A percentile compares a stretch with the other conserved stretches of the same genome.
These are phyloP conservation scores for Diaporthe citrichinensis DNA, from an alignment of 2,329 filamentous ascomycete species.

Conservation along the genomic window DNA sequence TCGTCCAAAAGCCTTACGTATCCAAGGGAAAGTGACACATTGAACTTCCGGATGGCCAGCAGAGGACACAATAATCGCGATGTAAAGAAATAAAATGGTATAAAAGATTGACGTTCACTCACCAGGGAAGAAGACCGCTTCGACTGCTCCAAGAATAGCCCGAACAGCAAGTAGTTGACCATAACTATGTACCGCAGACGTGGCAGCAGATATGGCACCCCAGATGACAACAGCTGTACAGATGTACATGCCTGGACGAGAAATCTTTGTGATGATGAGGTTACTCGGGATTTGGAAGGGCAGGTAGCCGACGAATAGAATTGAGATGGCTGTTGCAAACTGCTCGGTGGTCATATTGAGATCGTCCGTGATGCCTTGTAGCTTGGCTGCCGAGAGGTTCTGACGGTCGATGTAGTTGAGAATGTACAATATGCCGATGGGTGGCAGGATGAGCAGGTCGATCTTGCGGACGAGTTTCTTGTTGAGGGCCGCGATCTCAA, in stretches of 20 bases:
- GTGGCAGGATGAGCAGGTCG: constrained; percentile 42
- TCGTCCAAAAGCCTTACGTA: neutral
- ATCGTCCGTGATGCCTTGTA: constrained; percentile 57
- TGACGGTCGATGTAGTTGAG: constrained; percentile 58
- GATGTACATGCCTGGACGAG: constrained; percentile 48
- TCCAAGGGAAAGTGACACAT: too few relatives aligned
- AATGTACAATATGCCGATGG: constrained; percentile 55
- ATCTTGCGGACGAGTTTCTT: constrained; percentile 42
- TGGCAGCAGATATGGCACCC: constrained; percentile 51
- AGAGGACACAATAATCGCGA: neutral
- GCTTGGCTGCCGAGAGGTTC: constrained; percentile 55
- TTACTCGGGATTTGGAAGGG: constrained; percentile 56
- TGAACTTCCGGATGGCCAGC: neutral
- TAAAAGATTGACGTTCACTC: neutral
- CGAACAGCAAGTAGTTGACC: constrained; percentile 52
- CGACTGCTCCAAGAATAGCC: constrained; percentile 54
- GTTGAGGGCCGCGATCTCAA: constrained; percentile 38
- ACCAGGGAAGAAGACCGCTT: constrained; percentile 54
- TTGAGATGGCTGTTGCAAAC: constrained; percentile 57
- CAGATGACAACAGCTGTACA: constrained; percentile 49
- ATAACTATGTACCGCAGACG: constrained; percentile 53
- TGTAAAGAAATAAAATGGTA: neutral
- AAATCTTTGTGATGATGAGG: constrained; percentile 47
- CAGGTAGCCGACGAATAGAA: constrained; percentile 61
- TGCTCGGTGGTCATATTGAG: constrained; percentile 53